phyloP scores from a whole-genome alignment of 257 asterid genomes.

The Fraxinus americana region DNA sequence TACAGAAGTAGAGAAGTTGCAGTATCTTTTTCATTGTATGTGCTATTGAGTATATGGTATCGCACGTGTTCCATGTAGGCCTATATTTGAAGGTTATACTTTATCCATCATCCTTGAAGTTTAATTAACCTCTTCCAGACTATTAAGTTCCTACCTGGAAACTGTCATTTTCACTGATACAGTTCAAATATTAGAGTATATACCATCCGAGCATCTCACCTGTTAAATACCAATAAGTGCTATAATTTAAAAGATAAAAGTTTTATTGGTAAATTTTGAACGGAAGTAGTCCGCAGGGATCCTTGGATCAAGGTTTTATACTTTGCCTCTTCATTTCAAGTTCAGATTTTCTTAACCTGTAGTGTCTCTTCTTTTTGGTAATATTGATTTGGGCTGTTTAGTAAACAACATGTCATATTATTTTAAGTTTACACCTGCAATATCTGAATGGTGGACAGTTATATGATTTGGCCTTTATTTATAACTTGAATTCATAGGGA shows the following conservation, averaged over 20 bases:
- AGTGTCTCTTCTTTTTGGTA: neutral
- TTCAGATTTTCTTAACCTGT: neutral
- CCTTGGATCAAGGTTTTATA: neutral
- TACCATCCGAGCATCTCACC: neutral
- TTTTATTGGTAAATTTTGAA: neutral
- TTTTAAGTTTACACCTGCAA: neutral
- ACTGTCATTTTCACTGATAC: neutral
- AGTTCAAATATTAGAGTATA: neutral
- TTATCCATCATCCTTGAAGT: neutral
- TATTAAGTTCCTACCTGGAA: neutral
- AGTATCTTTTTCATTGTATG: neutral
- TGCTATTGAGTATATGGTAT: neutral
- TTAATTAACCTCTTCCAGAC: neutral
- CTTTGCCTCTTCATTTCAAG: neutral
- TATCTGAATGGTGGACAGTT: neutral
- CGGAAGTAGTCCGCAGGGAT: neutral
- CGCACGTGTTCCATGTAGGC: neutral
- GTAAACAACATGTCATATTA: neutral
- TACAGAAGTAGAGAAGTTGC: neutral
- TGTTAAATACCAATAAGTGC: neutral
- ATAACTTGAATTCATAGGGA: neutral
- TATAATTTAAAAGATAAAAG: neutral
- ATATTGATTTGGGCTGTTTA: neutral
- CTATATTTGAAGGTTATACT: neutral
- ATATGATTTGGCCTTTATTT: neutral